phyloP scores from a whole-genome alignment of 2,329 filamentous ascomycete species.

The Aspergillus viridinutans region DNA sequence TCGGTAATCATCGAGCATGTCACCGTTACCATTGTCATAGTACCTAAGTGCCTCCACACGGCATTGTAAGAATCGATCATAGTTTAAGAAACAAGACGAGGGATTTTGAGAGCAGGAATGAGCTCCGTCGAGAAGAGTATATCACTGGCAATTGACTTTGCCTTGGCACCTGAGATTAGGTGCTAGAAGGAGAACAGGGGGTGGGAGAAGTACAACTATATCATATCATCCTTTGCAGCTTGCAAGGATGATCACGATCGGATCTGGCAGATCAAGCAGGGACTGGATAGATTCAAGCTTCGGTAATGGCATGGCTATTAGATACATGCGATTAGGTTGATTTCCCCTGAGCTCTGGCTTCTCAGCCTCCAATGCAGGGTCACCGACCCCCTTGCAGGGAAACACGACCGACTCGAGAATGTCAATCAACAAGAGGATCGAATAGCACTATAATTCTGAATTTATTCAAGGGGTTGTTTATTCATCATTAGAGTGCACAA shows the following conservation, averaged over 20 bases:
- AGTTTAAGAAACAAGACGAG: neutral
- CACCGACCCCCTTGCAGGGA: slow-evolving; percentile 6
- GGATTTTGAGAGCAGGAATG: neutral
- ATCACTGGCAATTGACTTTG: neutral
- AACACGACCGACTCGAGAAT: slow-evolving; percentile 5
- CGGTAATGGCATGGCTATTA: neutral
- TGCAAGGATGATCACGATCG: too few relatives aligned
- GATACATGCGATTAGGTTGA: neutral
- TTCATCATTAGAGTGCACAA: neutral
- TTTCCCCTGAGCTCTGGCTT: neutral
- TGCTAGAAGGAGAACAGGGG: neutral
- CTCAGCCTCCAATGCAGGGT: neutral
- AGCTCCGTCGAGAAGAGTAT: neutral
- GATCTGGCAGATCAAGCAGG: neutral
- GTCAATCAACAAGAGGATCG: neutral
- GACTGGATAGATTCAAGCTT: neutral
- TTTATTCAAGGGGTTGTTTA: neutral
- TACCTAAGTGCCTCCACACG: neutral
- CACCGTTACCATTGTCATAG: slow-evolving; percentile 7
- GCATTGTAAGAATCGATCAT: neutral
- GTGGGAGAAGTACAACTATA: neutral
- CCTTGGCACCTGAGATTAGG: neutral
- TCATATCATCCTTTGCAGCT: neutral
- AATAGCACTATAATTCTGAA: neutral
- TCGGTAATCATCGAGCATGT: slow-evolving; percentile 11